These are phyloP conservation scores for Fusarium drepaniforme DNA, from an alignment of 2,329 filamentous ascomycete species.

Conservation along the genomic window DNA sequence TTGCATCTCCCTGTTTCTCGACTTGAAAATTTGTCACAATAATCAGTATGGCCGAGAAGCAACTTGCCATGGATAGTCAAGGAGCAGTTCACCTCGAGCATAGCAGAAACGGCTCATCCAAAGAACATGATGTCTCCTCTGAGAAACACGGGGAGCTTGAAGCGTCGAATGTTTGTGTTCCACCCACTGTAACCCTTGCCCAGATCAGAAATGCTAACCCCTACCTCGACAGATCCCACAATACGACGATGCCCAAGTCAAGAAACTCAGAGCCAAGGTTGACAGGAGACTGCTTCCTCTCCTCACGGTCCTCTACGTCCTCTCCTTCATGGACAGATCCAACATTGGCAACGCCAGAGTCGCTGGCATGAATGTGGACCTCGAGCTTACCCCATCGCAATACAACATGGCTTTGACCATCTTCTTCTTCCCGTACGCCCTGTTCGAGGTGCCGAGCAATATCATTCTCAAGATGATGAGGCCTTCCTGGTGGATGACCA, in stretches of 20 bases:
- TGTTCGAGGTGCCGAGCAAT: conserved; percentile 29
- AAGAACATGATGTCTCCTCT: neutral
- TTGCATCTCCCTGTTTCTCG: neutral
- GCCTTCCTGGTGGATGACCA: conserved; percentile 5
- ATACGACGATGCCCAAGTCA: neutral
- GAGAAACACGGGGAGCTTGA: neutral
- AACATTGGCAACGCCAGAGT: conserved; percentile 46
- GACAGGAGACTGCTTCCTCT: neutral
- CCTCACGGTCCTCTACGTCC: conserved; percentile 37
- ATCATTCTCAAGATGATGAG: conserved; percentile 20
- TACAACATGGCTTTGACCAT: conserved; percentile 67
- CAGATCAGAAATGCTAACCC: neutral
- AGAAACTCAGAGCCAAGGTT: neutral
- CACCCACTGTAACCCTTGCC: neutral
- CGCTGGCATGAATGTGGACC: conserved; percentile 42
- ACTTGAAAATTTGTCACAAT: neutral
- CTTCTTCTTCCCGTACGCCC: conserved; percentile 21
- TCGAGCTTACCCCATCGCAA: conserved; percentile 52
- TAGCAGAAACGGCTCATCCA: neutral
- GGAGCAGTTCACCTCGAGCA: neutral
- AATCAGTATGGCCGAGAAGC: neutral
- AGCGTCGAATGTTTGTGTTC: neutral
- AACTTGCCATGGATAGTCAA: neutral
- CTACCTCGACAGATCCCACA: neutral
- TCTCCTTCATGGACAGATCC: conserved; percentile 44